A percentile compares a stretch with the other conserved stretches of the same genome.
Evolutionary conservation across 257 asterid genomes (phyloP).

Genomic region (Fraxinus pennsylvanica): DNA sequence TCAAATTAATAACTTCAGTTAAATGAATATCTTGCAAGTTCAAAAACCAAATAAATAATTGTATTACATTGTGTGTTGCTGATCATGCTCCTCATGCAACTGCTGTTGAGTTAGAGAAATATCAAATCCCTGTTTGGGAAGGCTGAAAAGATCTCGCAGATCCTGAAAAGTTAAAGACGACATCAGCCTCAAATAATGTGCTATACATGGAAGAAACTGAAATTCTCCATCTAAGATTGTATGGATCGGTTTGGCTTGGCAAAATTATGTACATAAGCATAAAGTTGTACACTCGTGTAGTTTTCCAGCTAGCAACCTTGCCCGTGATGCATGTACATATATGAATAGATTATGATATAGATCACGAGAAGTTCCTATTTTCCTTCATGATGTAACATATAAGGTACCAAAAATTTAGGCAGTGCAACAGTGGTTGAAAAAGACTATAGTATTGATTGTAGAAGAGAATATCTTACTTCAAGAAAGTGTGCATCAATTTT

Average conservation of each 20-base stretch:
- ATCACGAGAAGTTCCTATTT: background rate
- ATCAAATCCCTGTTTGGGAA: constrained; percentile 86
- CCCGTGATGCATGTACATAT: background rate
- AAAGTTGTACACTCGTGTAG: background rate
- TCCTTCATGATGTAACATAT: background rate
- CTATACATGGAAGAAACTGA: background rate
- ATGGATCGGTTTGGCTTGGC: background rate
- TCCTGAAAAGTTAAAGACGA: constrained; percentile 55
- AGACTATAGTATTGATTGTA: background rate
- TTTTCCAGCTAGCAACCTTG: background rate
- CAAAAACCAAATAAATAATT: background rate
- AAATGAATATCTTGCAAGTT: constrained; percentile 5
- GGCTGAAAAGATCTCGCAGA: constrained; percentile 72
- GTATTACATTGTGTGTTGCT: constrained; percentile 65
- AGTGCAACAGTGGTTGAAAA: background rate
- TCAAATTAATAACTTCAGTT: background rate
- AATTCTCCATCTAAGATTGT: constrained; percentile 14
- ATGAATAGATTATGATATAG: background rate
- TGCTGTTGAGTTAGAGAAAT: constrained; percentile 82
- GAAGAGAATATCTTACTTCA: constrained; percentile 1
- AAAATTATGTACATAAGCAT: constrained; percentile 1
- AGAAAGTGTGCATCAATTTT: background rate
- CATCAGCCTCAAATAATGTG: constrained; percentile 17
- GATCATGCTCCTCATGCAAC: constrained; percentile 88
- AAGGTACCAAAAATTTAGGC: background rate